phyloP scores from a whole-genome alignment of 2,329 filamentous ascomycete genomes.

The Teratosphaeria nubilosa region DNA sequence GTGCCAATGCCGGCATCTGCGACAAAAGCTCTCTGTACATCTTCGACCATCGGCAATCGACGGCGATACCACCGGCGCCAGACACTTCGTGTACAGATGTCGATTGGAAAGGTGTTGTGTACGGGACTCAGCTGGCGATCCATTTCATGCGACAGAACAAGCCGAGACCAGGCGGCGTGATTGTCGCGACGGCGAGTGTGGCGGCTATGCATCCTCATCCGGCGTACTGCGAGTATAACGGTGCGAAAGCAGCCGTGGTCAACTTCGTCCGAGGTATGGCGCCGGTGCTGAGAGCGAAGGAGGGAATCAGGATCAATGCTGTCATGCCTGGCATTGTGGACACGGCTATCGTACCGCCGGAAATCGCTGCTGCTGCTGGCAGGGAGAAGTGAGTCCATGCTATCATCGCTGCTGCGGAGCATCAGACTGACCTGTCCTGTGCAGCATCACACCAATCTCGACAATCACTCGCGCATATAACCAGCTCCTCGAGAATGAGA shows the following conservation, averaged over 20 bases:
- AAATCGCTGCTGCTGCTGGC: not conserved
- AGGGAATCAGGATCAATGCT: constrained; percentile 5
- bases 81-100: constrained; percentile 8
- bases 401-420: not conserved
- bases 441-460: constrained; percentile 10
- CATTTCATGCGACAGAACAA: constrained; percentile 13
- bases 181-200: constrained; percentile 11
- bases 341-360: not conserved
- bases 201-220: constrained; percentile 10
- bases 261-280: constrained; percentile 4
- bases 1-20: constrained; percentile 10
- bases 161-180: constrained; percentile 7
- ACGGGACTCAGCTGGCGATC: constrained; percentile 9
- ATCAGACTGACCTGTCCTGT: not conserved
- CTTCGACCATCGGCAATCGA: constrained; percentile 1
- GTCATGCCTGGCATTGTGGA: not conserved
- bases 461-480: constrained; percentile 8
- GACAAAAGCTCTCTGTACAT: constrained; percentile 6
- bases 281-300: constrained; percentile 4
- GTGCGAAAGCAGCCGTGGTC: constrained; percentile 9
- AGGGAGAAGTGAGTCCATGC: constrained; percentile 1
- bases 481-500: constrained; percentile 6
- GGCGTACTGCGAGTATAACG: constrained; percentile 10
- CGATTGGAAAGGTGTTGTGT: constrained; percentile 9
- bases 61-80: constrained; percentile 6